Base-by-base conservation (phyloP, 176 grass and related monocot species). In the Puya raimondii region DNA sequence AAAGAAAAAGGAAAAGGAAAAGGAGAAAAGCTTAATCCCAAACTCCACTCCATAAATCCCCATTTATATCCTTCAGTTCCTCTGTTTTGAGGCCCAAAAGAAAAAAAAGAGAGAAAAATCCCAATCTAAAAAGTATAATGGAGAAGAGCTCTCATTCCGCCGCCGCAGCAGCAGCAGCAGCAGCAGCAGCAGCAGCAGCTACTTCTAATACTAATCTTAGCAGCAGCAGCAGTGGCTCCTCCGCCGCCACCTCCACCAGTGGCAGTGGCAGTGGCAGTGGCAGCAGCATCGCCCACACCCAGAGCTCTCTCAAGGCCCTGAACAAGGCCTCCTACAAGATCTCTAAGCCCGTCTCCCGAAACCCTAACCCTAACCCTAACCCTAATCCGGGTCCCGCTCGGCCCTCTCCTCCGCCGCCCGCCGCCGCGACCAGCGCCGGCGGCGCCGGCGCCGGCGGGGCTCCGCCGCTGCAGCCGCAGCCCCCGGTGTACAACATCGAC, bases 401-500 rank as follows among this genome's bases (percentile, higher is more conserved):
- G 53, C 12, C 27, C 12, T 26, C 53, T 48, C 53, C 75, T 66
- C 26, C 50, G 10, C 17, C 4, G 33, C 2, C 51, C 65, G 33
- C 18, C 17, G 20, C 12, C 10, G 51, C 25, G n/a, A n/a, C n/a
- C 1, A 1, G 25, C 3, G 48, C 33, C 3, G 25, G 11, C 23
- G 13, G 49, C 2, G 49, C n/a, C n/a, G n/a, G 23, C 22, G 15
- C 58, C 3, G 73, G 61, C 3, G 63, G 14, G 3, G 75, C 16
- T 9, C 75, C 75, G 47, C 75, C 71, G 54, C 59, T 48, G 27
- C 71, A 73, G 47, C 71, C 75, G 42, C 66, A 69, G 52, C 66
- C 75, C 5, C 75, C 75, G 23, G 75, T 77, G 10, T 77, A 77
- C 53, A 77, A 77, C 75, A 77, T 77, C 65, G 75, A 77, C 75